Evolutionary conservation across 164 flowering plant species (phyloP).

Genomic region (Nymphaea colorata): DNA sequence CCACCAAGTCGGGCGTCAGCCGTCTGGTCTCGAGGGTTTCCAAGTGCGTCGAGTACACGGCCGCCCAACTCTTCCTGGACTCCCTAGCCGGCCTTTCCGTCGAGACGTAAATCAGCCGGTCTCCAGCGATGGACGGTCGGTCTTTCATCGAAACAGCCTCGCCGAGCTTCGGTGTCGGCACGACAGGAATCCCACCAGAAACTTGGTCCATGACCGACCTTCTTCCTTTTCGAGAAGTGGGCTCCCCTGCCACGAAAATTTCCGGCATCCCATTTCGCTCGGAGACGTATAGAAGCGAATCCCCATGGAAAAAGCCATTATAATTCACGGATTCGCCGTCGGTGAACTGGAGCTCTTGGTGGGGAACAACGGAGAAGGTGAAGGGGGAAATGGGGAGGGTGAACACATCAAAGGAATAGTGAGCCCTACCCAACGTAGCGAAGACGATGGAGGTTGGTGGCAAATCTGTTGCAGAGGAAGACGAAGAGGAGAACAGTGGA

Average conservation of each 20-base stretch:
- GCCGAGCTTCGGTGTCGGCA: slow-evolving; percentile 1
- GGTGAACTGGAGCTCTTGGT: slow-evolving; percentile 26
- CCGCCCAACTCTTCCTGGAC: slow-evolving; percentile 76
- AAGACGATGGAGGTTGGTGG: slow-evolving; percentile 35
- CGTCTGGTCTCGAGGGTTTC: slow-evolving; percentile 44
- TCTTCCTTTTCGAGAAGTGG: slow-evolving; percentile 3
- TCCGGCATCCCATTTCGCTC: slow-evolving; percentile 45
- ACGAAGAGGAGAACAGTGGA: not conserved
- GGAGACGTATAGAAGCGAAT: slow-evolving; percentile 42
- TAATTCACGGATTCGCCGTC: slow-evolving; percentile 60
- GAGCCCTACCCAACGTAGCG: slow-evolving; percentile 42
- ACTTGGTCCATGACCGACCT: not conserved
- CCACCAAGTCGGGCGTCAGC: slow-evolving; percentile 54
- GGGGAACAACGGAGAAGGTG: not conserved
- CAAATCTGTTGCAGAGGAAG: not conserved
- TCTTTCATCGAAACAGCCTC: slow-evolving; percentile 34
- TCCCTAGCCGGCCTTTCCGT: slow-evolving; percentile 53
- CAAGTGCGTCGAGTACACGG: slow-evolving; percentile 64
- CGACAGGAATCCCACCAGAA: not conserved
- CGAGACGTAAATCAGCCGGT: slow-evolving; percentile 55
- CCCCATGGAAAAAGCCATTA: slow-evolving; percentile 61
- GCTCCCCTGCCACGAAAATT: slow-evolving; percentile 4
- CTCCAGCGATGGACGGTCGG: slow-evolving; percentile 47
- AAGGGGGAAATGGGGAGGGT: slow-evolving; percentile 7
- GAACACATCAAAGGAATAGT: slow-evolving; percentile 65